Evolutionary conservation across 306 rosid species (phyloP).

Genomic region (Hylodesmum podocarpum): DNA sequence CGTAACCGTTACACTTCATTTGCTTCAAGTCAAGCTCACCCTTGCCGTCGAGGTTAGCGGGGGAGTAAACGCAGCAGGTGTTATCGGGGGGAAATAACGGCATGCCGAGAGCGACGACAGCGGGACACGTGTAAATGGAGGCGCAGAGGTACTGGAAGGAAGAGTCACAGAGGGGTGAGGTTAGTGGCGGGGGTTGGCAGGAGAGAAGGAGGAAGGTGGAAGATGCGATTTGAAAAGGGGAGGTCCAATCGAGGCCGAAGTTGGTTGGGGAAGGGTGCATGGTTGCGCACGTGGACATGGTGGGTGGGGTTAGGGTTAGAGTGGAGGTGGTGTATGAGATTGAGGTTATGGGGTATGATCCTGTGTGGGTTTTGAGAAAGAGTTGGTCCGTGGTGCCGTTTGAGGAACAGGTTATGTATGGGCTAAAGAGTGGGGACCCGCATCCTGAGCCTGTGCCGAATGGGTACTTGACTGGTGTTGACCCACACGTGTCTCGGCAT

Average conservation of each 20-base stretch:
- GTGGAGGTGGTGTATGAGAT: conserved; percentile 61
- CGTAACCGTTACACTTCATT: conserved; percentile 42
- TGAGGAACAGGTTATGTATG: conserved; percentile 44
- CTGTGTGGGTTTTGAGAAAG: conserved; percentile 59
- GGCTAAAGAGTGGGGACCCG: conserved; percentile 62
- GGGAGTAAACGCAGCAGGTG: conserved; percentile 68
- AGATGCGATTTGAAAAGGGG: conserved; percentile 60
- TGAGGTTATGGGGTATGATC: conserved; percentile 55
- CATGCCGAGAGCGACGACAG: conserved; percentile 44
- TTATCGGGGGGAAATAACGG: conserved; percentile 57
- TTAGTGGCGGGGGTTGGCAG: conserved; percentile 45
- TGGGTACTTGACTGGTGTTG: conserved; percentile 50
- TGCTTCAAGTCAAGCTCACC: conserved; percentile 48
- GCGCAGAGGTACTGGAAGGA: conserved; percentile 59
- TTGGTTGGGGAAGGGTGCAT: conserved; percentile 46
- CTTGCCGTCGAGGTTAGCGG: conserved; percentile 47
- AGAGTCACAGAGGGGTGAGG: conserved; percentile 51
- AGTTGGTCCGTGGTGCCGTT: conserved; percentile 32
- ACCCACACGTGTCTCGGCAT: conserved; percentile 56
- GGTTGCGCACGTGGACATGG: conserved; percentile 65
- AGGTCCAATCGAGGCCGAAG: conserved; percentile 58
- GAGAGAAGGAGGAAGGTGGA: conserved; percentile 67
- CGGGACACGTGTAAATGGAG: conserved; percentile 59
- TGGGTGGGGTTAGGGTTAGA: conserved; percentile 46
- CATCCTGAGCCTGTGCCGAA: conserved; percentile 68